phyloP scores from a whole-genome alignment of 768 basidiomycete species.

The Tulasnella sp. region DNA sequence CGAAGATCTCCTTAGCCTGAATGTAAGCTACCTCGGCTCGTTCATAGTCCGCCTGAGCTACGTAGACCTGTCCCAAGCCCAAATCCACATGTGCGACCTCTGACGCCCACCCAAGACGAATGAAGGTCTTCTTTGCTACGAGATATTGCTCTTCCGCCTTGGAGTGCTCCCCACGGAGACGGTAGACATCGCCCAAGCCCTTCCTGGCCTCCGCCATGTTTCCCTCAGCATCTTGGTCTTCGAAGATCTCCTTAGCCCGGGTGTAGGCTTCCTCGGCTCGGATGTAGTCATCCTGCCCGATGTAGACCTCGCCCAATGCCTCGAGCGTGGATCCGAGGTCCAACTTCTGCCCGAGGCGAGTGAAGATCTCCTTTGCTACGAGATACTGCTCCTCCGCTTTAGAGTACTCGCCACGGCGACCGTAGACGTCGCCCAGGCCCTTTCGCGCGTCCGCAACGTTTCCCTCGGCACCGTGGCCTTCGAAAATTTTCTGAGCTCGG shows the following conservation, averaged over 20 bases:
- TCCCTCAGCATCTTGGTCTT: neutral
- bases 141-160: neutral
- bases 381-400: neutral
- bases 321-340: neutral
- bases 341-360: neutral
- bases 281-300: neutral
- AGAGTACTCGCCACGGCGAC: neutral
- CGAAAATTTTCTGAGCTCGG: too few relatives aligned
- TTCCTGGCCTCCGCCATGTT: neutral
- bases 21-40: too few relatives aligned
- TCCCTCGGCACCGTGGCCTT: too few relatives aligned
- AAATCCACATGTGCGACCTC: neutral
- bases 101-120: neutral
- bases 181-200: neutral
- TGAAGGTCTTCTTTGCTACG: neutral
- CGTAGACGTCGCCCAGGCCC: neutral
- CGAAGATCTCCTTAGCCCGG: neutral
- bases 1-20: too few relatives aligned
- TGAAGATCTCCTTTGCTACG: neutral
- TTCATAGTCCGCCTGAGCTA: too few relatives aligned
- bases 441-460: neutral
- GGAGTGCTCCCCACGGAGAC: neutral
- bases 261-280: neutral
- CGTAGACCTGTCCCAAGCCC: neutral
- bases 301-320: neutral